Conservation (phyloP, 495 filamentous ascomycete genomes). For the Xylaria longipes region DNA sequence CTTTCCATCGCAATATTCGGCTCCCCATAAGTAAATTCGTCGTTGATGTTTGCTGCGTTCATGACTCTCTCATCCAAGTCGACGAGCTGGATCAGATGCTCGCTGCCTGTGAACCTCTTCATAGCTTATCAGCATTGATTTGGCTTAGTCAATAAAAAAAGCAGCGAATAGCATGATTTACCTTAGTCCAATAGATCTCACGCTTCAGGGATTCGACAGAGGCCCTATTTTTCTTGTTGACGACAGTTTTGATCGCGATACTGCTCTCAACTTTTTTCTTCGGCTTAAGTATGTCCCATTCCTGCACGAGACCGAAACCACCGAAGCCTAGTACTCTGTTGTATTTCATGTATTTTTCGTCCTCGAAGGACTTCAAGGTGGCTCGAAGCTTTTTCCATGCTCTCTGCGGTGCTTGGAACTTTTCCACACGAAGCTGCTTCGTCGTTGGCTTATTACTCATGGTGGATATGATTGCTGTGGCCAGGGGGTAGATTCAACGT, state of each 20-base stretch:
- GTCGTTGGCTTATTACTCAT: not conserved
- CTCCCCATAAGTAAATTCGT: not conserved
- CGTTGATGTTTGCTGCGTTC: not conserved
- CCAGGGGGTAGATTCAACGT: not conserved
- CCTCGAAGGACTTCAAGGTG: not conserved
- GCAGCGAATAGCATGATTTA: not conserved
- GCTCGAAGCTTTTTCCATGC: conserved; percentile 16
- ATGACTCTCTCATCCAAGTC: not conserved
- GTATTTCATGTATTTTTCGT: not conserved
- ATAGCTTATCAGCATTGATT: not conserved
- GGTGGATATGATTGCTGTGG: not conserved
- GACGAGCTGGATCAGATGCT: conserved; percentile 19
- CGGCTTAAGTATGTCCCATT: not conserved
- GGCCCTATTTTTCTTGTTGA: not conserved
- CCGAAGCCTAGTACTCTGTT: conserved; percentile 12
- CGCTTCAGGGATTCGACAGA: not conserved
- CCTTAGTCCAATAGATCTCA: conserved; percentile 15
- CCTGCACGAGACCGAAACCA: conserved; percentile 18
- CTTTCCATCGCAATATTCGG: conserved; percentile 20
- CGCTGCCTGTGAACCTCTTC: conserved; percentile 10
- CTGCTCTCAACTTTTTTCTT: not conserved
- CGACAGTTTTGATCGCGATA: conserved; percentile 12
- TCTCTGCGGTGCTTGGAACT: not conserved
- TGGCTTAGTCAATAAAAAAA: not conserved
- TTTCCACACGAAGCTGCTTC: not conserved